Evolutionary conservation across 495 filamentous ascomycete species (phyloP).

Genomic region (Umbilicaria muhlenbergii): DNA sequence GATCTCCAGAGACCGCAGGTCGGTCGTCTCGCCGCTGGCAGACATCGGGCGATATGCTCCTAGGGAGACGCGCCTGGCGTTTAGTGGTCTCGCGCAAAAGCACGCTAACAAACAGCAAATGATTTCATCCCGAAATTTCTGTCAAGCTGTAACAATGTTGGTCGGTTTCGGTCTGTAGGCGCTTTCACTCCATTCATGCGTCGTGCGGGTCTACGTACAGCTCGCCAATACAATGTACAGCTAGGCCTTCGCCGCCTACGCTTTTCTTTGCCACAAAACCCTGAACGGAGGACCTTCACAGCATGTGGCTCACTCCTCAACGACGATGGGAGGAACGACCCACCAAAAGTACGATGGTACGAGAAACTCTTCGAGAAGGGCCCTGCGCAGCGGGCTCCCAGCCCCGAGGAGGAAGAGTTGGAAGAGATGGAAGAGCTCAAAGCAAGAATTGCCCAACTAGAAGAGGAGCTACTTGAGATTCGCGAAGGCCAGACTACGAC

Average conservation of each 20-base stretch:
- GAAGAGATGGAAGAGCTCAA: constrained; percentile 28
- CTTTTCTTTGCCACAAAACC: neutral
- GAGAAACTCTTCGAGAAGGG: constrained; percentile 10
- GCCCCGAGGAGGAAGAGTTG: constrained; percentile 37
- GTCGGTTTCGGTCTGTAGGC: too few species aligned
- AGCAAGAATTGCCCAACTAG: constrained; percentile 31
- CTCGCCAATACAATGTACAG: constrained; percentile 1
- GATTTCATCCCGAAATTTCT: too few species aligned
- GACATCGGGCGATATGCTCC: too few species aligned
- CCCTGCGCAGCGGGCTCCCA: constrained; percentile 20
- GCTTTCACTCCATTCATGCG: constrained; percentile 3
- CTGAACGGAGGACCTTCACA: constrained; percentile 1
- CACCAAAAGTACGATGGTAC: constrained; percentile 14
- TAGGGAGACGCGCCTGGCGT: too few species aligned
- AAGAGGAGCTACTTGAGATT: constrained; percentile 38
- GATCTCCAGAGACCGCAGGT: too few species aligned
- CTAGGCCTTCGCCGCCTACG: neutral
- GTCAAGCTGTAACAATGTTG: too few species aligned
- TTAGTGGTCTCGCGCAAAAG: too few species aligned
- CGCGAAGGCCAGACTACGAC: constrained; percentile 13
- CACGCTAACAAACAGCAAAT: too few species aligned
- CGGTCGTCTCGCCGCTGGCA: too few species aligned
- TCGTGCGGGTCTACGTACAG: constrained; percentile 3
- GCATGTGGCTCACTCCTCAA: constrained; percentile 1
- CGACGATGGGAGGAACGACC: neutral